These are phyloP conservation scores for Globisporangium perplexum DNA, from an alignment of 352 stramenopile genomes.

Conservation along the genomic window DNA sequence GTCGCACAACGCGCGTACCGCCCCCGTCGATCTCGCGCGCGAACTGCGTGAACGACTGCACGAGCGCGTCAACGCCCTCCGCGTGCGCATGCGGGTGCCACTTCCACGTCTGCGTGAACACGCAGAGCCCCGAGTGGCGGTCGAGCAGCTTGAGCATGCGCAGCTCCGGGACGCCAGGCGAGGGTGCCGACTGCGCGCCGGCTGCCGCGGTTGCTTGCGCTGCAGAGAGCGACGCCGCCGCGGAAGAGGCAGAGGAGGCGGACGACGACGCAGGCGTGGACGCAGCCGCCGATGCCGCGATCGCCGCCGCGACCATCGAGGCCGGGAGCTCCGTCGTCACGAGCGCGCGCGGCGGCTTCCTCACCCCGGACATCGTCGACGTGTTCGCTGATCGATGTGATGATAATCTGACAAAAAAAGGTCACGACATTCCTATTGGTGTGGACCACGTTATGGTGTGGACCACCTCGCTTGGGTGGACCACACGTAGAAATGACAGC, in stretches of 20 bases:
- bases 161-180: constrained; percentile 27
- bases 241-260: background rate
- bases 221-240: background rate
- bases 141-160: constrained; percentile 75
- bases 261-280: too few relatives aligned
- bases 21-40: constrained; percentile 81
- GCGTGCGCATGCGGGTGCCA: constrained; percentile 70
- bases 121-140: constrained; percentile 51
- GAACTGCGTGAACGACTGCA: constrained; percentile 83
- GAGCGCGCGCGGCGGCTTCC: background rate
- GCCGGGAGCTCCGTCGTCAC: background rate
- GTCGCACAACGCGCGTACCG: constrained; percentile 25
- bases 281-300: background rate
- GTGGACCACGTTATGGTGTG: too few relatives aligned
- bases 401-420: too few relatives aligned
- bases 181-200: background rate
- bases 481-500: too few relatives aligned
- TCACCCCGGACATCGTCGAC: background rate
- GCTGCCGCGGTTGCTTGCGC: too few relatives aligned
- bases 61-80: constrained; percentile 67
- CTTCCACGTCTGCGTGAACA: constrained; percentile 80
- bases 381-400: background rate
- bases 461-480: too few relatives aligned
- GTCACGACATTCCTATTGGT: too few relatives aligned
- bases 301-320: background rate